Conservation (phyloP, 257 asterid genomes). For the Solanum rostratum region DNA sequence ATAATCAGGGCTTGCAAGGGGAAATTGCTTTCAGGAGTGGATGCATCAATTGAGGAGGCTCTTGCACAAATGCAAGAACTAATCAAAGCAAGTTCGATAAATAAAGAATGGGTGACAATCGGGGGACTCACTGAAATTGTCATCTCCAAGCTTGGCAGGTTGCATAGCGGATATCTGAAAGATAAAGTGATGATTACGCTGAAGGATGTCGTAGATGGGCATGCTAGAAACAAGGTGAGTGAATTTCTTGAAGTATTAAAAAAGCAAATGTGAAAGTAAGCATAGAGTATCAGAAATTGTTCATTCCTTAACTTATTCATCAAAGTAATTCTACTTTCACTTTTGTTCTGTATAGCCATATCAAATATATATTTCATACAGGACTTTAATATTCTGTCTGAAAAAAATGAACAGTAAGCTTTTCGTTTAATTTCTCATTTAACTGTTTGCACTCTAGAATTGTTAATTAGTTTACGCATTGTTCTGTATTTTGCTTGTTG, state of each 20-base stretch:
- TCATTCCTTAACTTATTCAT: background rate
- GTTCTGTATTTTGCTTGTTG: background rate
- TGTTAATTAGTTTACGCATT: background rate
- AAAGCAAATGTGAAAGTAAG: background rate
- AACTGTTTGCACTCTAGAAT: background rate
- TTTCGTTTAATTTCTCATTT: background rate
- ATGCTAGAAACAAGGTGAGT: constrained; percentile 52
- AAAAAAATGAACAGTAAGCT: background rate
- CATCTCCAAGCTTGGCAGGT: constrained; percentile 17
- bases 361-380: background rate
- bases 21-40: constrained; percentile 16
- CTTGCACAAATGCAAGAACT: constrained; percentile 31
- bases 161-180: constrained; percentile 8
- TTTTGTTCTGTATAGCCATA: background rate
- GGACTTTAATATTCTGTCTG: background rate
- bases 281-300: background rate
- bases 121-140: constrained; percentile 32
- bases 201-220: constrained; percentile 35
- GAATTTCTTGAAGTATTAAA: background rate
- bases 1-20: constrained; percentile 42
- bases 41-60: constrained; percentile 20
- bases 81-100: constrained; percentile 26
- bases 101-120: constrained; percentile 53
- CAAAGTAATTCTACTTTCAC: background rate
- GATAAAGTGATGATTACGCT: constrained; percentile 19